Conservation (phyloP, 345 rosid genomes). For the Populus nigra region DNA sequence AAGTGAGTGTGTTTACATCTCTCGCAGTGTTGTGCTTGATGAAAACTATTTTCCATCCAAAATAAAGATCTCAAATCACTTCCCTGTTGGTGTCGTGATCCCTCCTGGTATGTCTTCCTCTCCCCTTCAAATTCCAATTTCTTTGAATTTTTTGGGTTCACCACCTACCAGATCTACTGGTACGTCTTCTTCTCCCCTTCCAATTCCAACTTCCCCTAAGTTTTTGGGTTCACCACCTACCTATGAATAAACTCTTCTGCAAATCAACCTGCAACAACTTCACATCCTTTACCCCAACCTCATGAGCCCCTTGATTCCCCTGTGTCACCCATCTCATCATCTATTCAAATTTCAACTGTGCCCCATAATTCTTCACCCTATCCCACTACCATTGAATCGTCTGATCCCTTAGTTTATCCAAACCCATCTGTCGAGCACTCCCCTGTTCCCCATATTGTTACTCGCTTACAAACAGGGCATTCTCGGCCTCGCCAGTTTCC, state of each 20-base stretch:
- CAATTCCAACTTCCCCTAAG: no score
- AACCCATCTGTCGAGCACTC: neutral
- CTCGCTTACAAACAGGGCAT: neutral
- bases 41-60: neutral
- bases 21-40: neutral
- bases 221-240: no score
- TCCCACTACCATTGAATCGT: neutral
- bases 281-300: no score
- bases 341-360: no score
- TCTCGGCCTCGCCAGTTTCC: neutral
- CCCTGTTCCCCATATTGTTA: neutral
- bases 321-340: no score
- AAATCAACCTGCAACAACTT: no score
- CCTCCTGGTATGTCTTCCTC: neutral
- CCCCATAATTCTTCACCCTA: rapidly evolving
- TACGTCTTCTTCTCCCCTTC: no score
- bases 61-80: neutral
- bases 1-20: neutral
- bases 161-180: no score
- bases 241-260: no score
- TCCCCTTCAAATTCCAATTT: neutral
- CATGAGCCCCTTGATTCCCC: no score
- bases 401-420: no score
- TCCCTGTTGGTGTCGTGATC: rapidly evolving
- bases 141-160: neutral